phyloP scores from a whole-genome alignment of 2,329 filamentous ascomycete species.

The Amylocarpus encephaloides region DNA sequence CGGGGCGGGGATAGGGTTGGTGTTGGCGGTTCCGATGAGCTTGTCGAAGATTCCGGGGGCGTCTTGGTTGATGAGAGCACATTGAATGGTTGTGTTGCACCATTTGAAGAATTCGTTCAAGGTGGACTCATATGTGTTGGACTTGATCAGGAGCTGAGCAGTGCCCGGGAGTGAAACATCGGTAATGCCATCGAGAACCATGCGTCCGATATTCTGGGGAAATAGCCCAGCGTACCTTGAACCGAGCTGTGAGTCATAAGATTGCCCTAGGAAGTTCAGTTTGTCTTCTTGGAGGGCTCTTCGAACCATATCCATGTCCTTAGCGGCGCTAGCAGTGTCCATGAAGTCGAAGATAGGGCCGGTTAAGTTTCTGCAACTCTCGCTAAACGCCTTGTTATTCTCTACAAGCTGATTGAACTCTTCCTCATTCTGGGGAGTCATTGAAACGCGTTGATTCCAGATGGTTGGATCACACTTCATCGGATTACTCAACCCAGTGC shows the following conservation, averaged over 20 bases:
- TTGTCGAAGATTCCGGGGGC: conserved; percentile 23
- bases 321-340: conserved; percentile 32
- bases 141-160: conserved; percentile 33
- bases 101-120: conserved; percentile 35
- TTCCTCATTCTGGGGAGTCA: conserved; percentile 34
- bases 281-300: conserved; percentile 32
- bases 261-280: conserved; percentile 37
- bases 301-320: conserved; percentile 31
- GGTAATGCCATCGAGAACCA: conserved; percentile 40
- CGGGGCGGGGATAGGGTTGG: neutral
- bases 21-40: conserved; percentile 29
- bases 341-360: conserved; percentile 37
- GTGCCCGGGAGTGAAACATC: conserved; percentile 36
- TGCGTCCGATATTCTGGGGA: conserved; percentile 36
- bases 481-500: conserved; percentile 36
- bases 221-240: conserved; percentile 39
- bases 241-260: conserved; percentile 41
- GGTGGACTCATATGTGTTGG: conserved; percentile 33
- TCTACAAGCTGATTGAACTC: conserved; percentile 34
- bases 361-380: conserved; percentile 36
- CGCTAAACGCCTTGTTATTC: conserved; percentile 35
- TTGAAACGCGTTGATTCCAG: conserved; percentile 34
- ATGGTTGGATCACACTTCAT: conserved; percentile 35
- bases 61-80: conserved; percentile 31
- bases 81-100: conserved; percentile 30